Conservation (phyloP, 176 grass and related monocot genomes). For the Oryza brachyantha region DNA sequence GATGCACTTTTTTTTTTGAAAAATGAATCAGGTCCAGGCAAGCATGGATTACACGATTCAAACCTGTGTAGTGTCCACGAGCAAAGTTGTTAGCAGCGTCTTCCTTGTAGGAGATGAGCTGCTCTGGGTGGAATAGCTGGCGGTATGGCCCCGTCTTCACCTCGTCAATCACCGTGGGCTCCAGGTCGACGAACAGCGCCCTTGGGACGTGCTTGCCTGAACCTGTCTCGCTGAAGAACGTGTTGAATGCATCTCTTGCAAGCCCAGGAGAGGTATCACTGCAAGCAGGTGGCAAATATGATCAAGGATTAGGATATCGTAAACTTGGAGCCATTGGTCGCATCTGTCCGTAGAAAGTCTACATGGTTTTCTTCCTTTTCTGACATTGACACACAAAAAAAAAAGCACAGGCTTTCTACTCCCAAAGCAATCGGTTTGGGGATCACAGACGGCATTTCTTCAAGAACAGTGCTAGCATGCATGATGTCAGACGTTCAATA, state of each 20-base stretch:
- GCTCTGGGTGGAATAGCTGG: constrained; percentile 77
- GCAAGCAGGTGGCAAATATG: constrained; percentile 9
- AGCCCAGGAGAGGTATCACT: constrained; percentile 61
- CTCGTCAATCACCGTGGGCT: constrained; percentile 72
- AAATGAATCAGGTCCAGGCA: not conserved
- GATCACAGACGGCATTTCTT: not conserved
- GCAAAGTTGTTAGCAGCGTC: constrained; percentile 85
- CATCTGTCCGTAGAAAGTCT: not conserved
- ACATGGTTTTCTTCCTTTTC: not conserved
- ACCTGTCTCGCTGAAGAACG: constrained; percentile 81
- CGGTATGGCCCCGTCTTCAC: constrained; percentile 64
- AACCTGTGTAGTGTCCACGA: constrained; percentile 79
- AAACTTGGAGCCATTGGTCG: not conserved
- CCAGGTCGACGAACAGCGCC: constrained; percentile 71
- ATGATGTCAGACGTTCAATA: not conserved
- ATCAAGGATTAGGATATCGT: not conserved
- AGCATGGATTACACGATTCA: too few relatives aligned
- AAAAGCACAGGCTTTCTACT: not conserved
- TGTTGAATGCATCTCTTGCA: constrained; percentile 79
- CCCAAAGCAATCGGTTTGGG: not conserved
- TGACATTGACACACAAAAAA: not conserved
- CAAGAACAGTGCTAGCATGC: not conserved
- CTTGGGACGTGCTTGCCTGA: constrained; percentile 74
- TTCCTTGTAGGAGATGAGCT: constrained; percentile 85
- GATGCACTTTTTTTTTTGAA: not conserved